These are phyloP conservation scores for Calonectria crousiana DNA, from an alignment of 2,329 filamentous ascomycete species.

Conservation along the genomic window DNA sequence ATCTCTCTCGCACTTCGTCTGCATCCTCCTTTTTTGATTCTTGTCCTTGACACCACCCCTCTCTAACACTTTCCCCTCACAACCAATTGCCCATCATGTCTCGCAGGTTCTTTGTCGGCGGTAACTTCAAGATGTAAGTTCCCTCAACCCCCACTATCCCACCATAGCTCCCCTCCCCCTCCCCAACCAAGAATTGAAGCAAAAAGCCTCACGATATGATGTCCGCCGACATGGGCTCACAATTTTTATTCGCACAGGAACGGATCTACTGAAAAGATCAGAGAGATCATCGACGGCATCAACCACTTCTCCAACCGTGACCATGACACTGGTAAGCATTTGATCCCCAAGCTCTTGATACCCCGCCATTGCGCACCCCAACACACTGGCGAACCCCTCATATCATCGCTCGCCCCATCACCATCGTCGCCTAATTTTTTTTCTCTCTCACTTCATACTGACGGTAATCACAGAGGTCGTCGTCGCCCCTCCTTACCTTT, in stretches of 20 bases:
- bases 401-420: background rate
- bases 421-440: background rate
- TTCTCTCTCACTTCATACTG: constrained; percentile 1
- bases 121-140: constrained; percentile 98
- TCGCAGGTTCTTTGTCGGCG: constrained; percentile 97
- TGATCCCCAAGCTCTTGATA: background rate
- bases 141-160: constrained; percentile 43
- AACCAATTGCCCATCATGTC: constrained; percentile 74
- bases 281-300: constrained; percentile 88
- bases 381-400: constrained; percentile 28
- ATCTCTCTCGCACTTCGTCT: background rate
- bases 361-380: constrained; percentile 12
- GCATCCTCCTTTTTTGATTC: background rate
- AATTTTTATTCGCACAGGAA: constrained; percentile 73
- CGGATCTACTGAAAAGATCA: constrained; percentile 90
- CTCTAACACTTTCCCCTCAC: constrained; percentile 4
- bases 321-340: constrained; percentile 74
- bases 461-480: constrained; percentile 79
- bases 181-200: constrained; percentile 31
- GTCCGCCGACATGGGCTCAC: constrained; percentile 26
- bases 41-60: background rate
- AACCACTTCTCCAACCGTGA: constrained; percentile 84
- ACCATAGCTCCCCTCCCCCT: constrained; percentile 32
- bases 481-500: constrained; percentile 89
- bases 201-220: constrained; percentile 46